Conservation (phyloP, 495 filamentous ascomycete species). For the Tuber calosporum region DNA sequence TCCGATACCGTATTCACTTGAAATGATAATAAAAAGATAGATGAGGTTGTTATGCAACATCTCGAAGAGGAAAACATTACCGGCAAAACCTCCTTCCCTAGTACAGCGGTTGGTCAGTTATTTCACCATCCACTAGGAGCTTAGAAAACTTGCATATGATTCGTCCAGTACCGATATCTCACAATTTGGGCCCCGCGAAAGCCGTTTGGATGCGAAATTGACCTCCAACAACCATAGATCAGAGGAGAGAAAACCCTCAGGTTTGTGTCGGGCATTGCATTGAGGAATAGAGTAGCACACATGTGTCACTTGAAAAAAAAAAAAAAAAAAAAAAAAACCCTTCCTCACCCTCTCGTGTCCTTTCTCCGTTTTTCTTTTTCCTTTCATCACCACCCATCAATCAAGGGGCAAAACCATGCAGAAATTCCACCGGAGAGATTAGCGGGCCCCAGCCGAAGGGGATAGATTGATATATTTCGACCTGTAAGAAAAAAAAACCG, state of each 20-base stretch:
- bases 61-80: conserved; percentile 2
- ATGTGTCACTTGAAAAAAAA: conserved; percentile 4
- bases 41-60: conserved; percentile 6
- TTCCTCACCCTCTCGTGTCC: background rate
- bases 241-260: background rate
- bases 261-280: background rate
- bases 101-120: conserved; percentile 1
- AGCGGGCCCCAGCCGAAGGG: conserved; percentile 1
- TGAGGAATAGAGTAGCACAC: conserved; percentile 2
- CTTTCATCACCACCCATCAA: background rate
- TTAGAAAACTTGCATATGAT: conserved; percentile 1
- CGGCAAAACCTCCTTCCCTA: background rate
- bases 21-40: background rate
- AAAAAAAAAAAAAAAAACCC: too few relatives aligned
- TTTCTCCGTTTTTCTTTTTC: background rate
- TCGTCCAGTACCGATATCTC: background rate
- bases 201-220: background rate
- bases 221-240: background rate
- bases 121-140: background rate
- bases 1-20: conserved; percentile 1
- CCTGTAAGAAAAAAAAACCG: background rate
- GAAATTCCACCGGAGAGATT: conserved; percentile 4
- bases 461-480: background rate
- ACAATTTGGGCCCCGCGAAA: conserved; percentile 3
- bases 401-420: conserved; percentile 2